Base-by-base conservation (phyloP, 306 rosid genomes). In the Hylodesmum podocarpum region DNA sequence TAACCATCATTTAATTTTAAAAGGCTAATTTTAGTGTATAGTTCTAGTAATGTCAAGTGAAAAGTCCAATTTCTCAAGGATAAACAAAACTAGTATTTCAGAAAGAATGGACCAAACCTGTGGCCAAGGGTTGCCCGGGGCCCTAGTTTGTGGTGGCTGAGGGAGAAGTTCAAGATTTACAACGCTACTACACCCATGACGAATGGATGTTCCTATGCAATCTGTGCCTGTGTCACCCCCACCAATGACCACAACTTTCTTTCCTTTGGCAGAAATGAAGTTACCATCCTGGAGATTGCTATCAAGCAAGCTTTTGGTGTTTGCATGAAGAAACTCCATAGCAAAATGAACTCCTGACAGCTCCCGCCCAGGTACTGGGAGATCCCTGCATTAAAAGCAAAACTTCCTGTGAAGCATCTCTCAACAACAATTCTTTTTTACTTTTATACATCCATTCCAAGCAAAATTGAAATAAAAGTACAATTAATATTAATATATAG, bases 231-330 rank as follows among this genome's bases (percentile, higher is more conserved):
- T 58, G 40, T 58, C 66, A 58, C 66, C 66, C 40, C 66, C 66
- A 58, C 66, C 66, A 58, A 58, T 58, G 13, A 58, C 66, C 40
- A 58, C 66, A 28, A 58, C 66, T 58, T 58, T 58, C 66, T 58
- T 58, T 58, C 66, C 66, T 22, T 58, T 58, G 22, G 66, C 66
- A 29, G 66, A 58, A 29, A 58, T 58, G 40, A 58, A 58, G 40
- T 58, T 58, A 28, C 66, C 66, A 58, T 58, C 40, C 40, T 58
- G 6, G 40, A 58, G 93, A 75, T 88, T 85, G 87, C 99, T 90
- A 82, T 95, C 97, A 65, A 92, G 97, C 88, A 92, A 89, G 89
- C 97, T 95, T 85, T 95, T 90, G 46, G 99, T 95, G 85, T 95
- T 95, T 39, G 97, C 87, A 50, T 87, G 97, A 66, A 95, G 99